Base-by-base conservation (phyloP, 176 grass and related monocot species). In the Neostapfia colusana region DNA sequence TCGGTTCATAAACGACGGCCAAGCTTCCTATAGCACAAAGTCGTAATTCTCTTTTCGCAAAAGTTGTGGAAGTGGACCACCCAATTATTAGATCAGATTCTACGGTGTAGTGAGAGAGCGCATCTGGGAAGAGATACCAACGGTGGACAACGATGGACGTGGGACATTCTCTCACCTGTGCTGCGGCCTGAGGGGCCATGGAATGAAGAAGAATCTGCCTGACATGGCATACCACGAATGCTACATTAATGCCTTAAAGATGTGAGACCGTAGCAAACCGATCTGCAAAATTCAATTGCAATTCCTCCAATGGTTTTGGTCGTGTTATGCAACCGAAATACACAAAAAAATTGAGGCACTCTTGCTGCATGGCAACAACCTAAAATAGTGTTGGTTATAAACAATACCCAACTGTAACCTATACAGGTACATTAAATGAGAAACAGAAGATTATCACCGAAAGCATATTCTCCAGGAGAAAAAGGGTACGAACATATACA, bases 1-100 rank as follows among this genome's bases (percentile, higher is more conserved):
- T 58, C n/a, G 38, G 49, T 25, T 14, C 56, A 38, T 50, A 67
- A 46, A 75, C 15, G 67, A 67, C 48, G 66, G n/a, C 4, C 37
- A 20, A 12, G 14, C 14, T 16, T 48, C 48, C 12, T 16, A 40
- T 48, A 66, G 28, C 58, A 16, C 15, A 83, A 87, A 74, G 41
- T 23, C 12, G 35, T 4, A 20, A 25, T 51, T 24, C 69, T 1
- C 35, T 79, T 69, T 38, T 17, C 6, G 0, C 12, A 8, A 6
- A 39, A 58, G 46, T 6, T 25, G 50, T 4, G 65, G 5, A 40
- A 46, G 58, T 63, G 58, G 48, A 14, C 26, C 46, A 20, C 54
- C 73, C 62, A 69, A 80, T 84, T 8, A 63, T 88, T 69, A 63
- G 8, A 63, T 88, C 63, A 63, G 81, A 80, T 80, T 75, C 75